A percentile compares a stretch with the other conserved stretches of the same genome.
phyloP scores from a whole-genome alignment of 352 stramenopile species.

The Halophytophthora batemanensis region DNA sequence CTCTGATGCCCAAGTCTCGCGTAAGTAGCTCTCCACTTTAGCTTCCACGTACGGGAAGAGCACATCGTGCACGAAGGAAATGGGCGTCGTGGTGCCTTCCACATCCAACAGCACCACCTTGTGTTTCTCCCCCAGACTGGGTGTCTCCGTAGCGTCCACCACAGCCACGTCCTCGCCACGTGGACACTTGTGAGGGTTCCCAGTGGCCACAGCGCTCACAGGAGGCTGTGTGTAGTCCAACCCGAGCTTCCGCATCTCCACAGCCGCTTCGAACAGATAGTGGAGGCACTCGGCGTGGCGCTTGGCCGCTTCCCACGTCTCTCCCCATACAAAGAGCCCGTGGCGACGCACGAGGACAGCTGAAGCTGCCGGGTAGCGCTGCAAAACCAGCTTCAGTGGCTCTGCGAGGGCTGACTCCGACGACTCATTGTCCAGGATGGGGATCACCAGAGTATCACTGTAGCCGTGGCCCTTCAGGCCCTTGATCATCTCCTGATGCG shows the following conservation, averaged over 20 bases:
- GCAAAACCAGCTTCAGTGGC: slow-evolving; percentile 81
- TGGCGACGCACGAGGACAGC: slow-evolving; percentile 94
- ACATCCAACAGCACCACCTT: slow-evolving; percentile 95
- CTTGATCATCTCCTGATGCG: slow-evolving; percentile 98
- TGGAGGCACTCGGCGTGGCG: slow-evolving; percentile 95
- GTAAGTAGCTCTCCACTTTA: slow-evolving; percentile 59
- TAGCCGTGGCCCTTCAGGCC: slow-evolving; percentile 91
- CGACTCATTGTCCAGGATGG: slow-evolving; percentile 96
- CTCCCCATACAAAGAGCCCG: slow-evolving; percentile 96
- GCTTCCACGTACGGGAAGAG: slow-evolving; percentile 91
- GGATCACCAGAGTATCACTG: slow-evolving; percentile 91
- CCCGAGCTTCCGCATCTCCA: slow-evolving; percentile 88
- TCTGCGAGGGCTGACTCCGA: slow-evolving; percentile 91
- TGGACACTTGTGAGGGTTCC: slow-evolving; percentile 39
- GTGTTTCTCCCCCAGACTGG: slow-evolving; percentile 68
- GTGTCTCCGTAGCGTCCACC: slow-evolving; percentile 1
- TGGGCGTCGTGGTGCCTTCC: slow-evolving; percentile 94
- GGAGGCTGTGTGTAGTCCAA: slow-evolving; percentile 67
- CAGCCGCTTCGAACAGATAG: slow-evolving; percentile 93
- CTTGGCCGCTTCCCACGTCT: slow-evolving; percentile 95
- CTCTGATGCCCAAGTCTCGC: slow-evolving; percentile 46
- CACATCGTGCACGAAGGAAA: slow-evolving; percentile 95
- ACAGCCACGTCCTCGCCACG: slow-evolving; percentile 19
- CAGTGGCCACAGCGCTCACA: slow-evolving; percentile 40
- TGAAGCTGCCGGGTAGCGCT: slow-evolving; percentile 82